Base-by-base conservation (phyloP, 2,329 filamentous ascomycete genomes). In the Cadophora gregata region DNA sequence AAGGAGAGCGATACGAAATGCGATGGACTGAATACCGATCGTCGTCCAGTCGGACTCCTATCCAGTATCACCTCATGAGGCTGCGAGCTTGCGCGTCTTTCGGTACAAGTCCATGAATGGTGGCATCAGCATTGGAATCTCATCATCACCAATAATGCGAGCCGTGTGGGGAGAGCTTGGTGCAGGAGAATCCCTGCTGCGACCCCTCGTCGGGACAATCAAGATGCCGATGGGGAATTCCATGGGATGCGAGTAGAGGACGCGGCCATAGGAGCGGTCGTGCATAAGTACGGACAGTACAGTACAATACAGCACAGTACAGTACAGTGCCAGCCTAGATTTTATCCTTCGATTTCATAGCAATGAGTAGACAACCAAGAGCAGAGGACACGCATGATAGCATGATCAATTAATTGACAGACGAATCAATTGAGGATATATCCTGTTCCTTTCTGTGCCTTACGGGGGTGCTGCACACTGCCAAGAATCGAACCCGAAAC, bases 21-120 rank as follows among this genome's bases (percentile, higher is more conserved):
- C 27, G 33, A 14, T 25, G 2, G 21, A 36, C 42, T 47, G 42
- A n/a, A n/a, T n/a, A n/a, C n/a, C n/a, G n/a, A 19, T 47, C 4
- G 29, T 29, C 42, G 36, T n/a, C 36, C 36, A 59, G 24, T 48
- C 38, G 38, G 58, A 48, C 38, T 60, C 7, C 33, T 25, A 33
- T 33, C 38, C 42, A 29, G 29, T 21, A 48, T 60, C 38, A 60
- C 38, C 16, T 60, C 58, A 60, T 60, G 58, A 60, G 36, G 58
- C 42, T 59, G 16, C 45, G 27, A 59, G 63, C 63, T 65, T 65
- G 63, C 63, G 58, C 27, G 63, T 48, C 58, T 48, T 56, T 33
- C 25, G 5, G 19, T 36, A 25, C n/a, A 42, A 21, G 31, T 25
- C 7, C 1, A 3, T 19, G n/a, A 19, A 63, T 53, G 60, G 53